Base-by-base conservation (phyloP, 1,139 yeast species). In the Magnusiomyces suaveolens region DNA sequence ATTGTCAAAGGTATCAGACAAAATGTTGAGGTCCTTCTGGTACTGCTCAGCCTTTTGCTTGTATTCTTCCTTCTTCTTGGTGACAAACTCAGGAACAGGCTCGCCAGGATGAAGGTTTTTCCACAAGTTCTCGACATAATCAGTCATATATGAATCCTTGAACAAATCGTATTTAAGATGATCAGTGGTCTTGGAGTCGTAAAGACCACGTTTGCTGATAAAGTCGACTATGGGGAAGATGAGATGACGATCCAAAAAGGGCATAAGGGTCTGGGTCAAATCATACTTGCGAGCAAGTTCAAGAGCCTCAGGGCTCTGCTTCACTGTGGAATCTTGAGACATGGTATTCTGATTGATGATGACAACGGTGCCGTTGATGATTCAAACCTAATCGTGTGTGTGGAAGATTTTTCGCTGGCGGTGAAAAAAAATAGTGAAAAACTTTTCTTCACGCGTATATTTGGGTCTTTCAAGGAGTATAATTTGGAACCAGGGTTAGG, bases 241-340 rank as follows among this genome's bases (percentile, higher is more conserved):
- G 64, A 81, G 68, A 61, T 80, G 83, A 61, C 84, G 75, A 66
- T 81, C 86, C 62, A 81, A 68, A 62, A 78, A 80, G 49, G 79
- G 80, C 60, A 77, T 69, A 59, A 80, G 67, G 65, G 75, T 75
- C 54, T 72, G 71, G 16, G 83, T 78, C 62, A 81, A 68, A 60
- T 80, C 84, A 66, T 76, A 76, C 57, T 62, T 61, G 46, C 57
- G 46, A 12, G 59, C 59, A 38, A 56, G 53, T 16, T 50, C 59
- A 36, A 50, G 50, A 44, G 58, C 51, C 47, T 56, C 52, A 20
- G 48, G 49, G 24, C 20, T 21, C 43, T 43, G 53, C 39, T 51
- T 46, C 43, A 38, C 32, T 6, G n/a, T 10, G 12, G 33, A 6
- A 20, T 46, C 38, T 18, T 46, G 36, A 18, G 51, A 48, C 51